Base-by-base conservation (phyloP, 2,329 filamentous ascomycete species). In the Chaetoscypha palmicola region DNA sequence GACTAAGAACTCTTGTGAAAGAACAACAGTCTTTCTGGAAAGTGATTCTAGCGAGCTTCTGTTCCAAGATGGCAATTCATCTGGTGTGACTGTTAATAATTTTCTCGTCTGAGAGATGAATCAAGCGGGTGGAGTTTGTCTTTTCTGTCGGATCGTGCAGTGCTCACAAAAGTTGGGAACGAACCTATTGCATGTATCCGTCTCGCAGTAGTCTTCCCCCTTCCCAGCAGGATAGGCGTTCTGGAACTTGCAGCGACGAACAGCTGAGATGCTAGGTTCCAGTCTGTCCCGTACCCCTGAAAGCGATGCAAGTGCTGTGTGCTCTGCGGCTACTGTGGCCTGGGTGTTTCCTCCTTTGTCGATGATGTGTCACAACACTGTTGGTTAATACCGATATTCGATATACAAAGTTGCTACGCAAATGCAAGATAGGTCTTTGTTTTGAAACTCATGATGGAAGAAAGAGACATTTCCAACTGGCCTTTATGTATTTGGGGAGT, bases 181-280 rank as follows among this genome's bases (percentile, higher is more conserved):
- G 57, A 63, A 63, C 62, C 57, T 62, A 53, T 63, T 51, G 61
- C 58, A 56, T 48, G 55, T 41, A 59, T 41, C 59, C 59, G 60
- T 54, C 49, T 43, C 57, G 57, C 56, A 57, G 56, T 40, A 49
- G 47, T 47, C 47, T 52, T 43, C 49, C 47, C 53, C 49, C 41
- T 50, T 44, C 54, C 49, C 52, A 39, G 45, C 46, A 52, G 46
- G 38, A 32, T 36, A 33, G 45, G 45, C 56, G 47, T 55, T 58
- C 56, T 58, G 55, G 58, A 57, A 57, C 51, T n/a, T 44, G 49
- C 46, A 51, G 53, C 44, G 42, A 43, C 45, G 42, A 47, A 47
- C 49, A 52, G 48, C 30, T 53, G 46, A 49, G 48, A 50, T 59
- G 54, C 51, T 41, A 50, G 49, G 42, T 51, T 52, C 55, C 53